Evolutionary conservation across 1,284 basidiomycete species (phyloP).

Genomic region (Moesziomyces sp.): DNA sequence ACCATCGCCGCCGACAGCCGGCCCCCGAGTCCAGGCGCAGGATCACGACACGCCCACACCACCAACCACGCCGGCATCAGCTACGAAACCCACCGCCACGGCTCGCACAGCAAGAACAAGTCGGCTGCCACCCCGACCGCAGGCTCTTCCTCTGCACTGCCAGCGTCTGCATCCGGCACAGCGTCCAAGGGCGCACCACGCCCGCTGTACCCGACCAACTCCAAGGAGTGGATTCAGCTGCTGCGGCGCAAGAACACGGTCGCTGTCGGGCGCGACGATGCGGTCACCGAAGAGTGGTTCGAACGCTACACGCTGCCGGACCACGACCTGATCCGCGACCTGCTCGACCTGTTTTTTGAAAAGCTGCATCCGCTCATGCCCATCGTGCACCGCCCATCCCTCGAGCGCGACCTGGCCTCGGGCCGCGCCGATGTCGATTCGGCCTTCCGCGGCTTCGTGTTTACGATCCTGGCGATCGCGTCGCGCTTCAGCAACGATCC

Average conservation of each 20-base stretch:
- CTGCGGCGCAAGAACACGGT: slow-evolving; percentile 57
- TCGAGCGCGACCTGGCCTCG: slow-evolving; percentile 47
- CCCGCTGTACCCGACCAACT: slow-evolving; percentile 55
- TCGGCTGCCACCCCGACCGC: neutral
- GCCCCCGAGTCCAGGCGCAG: slow-evolving; percentile 43
- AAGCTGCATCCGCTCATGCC: slow-evolving; percentile 59
- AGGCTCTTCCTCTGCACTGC: neutral
- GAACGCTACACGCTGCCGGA: slow-evolving; percentile 53
- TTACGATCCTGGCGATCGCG: slow-evolving; percentile 59
- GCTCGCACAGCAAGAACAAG: slow-evolving; percentile 4
- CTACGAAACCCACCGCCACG: slow-evolving; percentile 41
- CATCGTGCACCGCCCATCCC: slow-evolving; percentile 53
- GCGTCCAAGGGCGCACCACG: slow-evolving; percentile 4
- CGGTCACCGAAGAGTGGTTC: slow-evolving; percentile 54
- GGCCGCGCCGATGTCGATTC: slow-evolving; percentile 55
- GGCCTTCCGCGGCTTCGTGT: slow-evolving; percentile 60
- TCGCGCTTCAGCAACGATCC: slow-evolving; percentile 55
- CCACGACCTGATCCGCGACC: slow-evolving; percentile 41
- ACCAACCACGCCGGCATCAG: slow-evolving; percentile 38
- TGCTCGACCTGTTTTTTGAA: slow-evolving; percentile 53
- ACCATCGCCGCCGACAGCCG: slow-evolving; percentile 47
- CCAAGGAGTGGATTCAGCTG: slow-evolving; percentile 57
- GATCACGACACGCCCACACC: slow-evolving; percentile 14
- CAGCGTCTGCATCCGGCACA: slow-evolving; percentile 1
- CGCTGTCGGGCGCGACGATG: slow-evolving; percentile 59